Base-by-base conservation (phyloP, 2,329 filamentous ascomycete species). In the Alternaria gaisen region DNA sequence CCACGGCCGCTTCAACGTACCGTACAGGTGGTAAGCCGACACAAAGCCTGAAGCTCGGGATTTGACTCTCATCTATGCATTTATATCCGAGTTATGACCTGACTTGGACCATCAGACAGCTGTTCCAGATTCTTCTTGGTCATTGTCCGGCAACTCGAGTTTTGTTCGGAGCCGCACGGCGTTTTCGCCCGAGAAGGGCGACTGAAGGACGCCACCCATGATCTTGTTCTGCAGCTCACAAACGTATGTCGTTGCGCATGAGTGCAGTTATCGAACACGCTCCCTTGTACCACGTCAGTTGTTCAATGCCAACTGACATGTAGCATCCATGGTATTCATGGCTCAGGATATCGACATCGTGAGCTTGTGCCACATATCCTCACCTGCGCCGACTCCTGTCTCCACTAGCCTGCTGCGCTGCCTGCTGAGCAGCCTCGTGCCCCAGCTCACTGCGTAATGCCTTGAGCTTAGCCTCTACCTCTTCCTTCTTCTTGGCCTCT, bases 321-420 rank as follows among this genome's bases (percentile, higher is more conserved):
- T 12, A 50, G 46, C 30, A 50, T 50, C 32, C 32, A 24, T 50
- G 20, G 9, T n/a, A 50, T 50, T 22, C 20, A 32, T 36, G 30
- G 14, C 32, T 50, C 46, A 50, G 8, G 46, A 22, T 22, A 12
- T 36, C 46, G n/a, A 22, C 14, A 18, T 20, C 22, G 2, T 50
- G 32, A 38, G 30, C 2, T 12, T 36, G 14, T n/a, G 16, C 22
- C 30, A 50, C 32, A 18, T 14, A 34, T 41, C 16, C 66, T 74
- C 70, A 78, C 53, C 76, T 70, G 58, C 76, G 69, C 47, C 76
- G 69, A 61, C 74, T 77, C 51, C 76, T 59, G 48, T 78, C 76
- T 9, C 76, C 76, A 53, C 74, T 77, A 7, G 76, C 76, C 56
- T 78, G 74, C 46, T 78, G 75, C n/a, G 74, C 72, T 14, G 76